Base-by-base conservation (phyloP, 1,139 yeast genomes). In the Suhomyces coccinellae region DNA sequence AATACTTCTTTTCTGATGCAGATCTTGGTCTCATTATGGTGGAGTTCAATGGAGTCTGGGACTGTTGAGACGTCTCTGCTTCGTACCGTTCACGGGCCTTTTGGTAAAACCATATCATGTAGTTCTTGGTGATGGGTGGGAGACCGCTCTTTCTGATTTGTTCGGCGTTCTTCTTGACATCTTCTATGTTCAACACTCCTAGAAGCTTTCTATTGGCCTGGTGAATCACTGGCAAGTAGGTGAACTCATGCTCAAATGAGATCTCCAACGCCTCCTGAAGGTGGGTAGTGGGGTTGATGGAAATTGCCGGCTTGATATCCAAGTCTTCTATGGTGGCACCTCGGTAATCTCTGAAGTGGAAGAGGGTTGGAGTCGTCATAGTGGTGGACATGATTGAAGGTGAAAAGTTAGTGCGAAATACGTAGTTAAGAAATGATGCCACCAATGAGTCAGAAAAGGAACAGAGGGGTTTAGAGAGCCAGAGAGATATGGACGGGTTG, bases 311-410 rank as follows among this genome's bases (percentile, higher is more conserved):
- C 40, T 76, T 77, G 46, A 80, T 73, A 55, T 82, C 84, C 52
- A 82, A 71, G 53, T 82, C 87, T 57, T 82, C 86, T 10, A 82
- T 74, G 1, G 83, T 79, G 13, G 87, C 78, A 0, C 79, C 79
- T 34, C 79, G 64, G 52, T 74, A 74, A 56, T 74, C 79, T 43
- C 67, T 58, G 16, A 59, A 56, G 44, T 63, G 69, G 53, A 71
- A 71, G 16, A 65, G 54, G 4, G 43, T 38, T 15, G 51, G 51
- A 6, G 33, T 32, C 11, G 41, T 36, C 44, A 36, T 44, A 20
- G 33, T 26, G 29, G n/a, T 11, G 7, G n/a, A 2, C n/a, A 26
- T 6, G n/a, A 26, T 26, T 9, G 9, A 9, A 22, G 11, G 12
- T 26, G 29, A 11, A 26, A 26, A 26, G n/a, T 26, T 10, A 26